These are phyloP conservation scores for Sporodiniella umbellata DNA, from an alignment of 371 early-diverging fungal species.

Conservation along the genomic window DNA sequence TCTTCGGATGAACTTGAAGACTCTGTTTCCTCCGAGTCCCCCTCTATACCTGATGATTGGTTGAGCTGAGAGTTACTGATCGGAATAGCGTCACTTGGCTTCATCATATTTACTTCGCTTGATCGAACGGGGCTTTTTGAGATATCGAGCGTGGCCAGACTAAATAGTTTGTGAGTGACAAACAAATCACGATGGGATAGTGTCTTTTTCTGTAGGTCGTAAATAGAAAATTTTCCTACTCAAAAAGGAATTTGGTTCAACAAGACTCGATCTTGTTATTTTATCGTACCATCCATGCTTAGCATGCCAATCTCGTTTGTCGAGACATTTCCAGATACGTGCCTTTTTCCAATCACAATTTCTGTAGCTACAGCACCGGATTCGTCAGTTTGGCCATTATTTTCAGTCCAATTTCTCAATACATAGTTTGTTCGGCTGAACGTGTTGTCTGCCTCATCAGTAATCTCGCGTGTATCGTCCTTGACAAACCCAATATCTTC, in stretches of 20 bases:
- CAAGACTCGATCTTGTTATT: too few species aligned
- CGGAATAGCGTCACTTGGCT: slow-evolving; percentile 1
- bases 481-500: not conserved
- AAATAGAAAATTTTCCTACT: slow-evolving; percentile 53
- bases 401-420: slow-evolving; percentile 37
- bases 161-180: slow-evolving; percentile 61
- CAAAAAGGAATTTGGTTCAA: not conserved
- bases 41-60: slow-evolving; percentile 10
- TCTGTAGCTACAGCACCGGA: slow-evolving; percentile 55
- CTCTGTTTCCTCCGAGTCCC: slow-evolving; percentile 7
- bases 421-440: slow-evolving; percentile 37
- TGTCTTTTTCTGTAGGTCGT: slow-evolving; percentile 45
- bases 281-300: slow-evolving; percentile 55
- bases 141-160: slow-evolving; percentile 55
- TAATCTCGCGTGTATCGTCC: not conserved
- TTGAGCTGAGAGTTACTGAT: slow-evolving; percentile 10
- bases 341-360: slow-evolving; percentile 50
- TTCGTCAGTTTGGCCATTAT: slow-evolving; percentile 26
- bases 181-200: slow-evolving; percentile 49
- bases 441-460: slow-evolving; percentile 12
- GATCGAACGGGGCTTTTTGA: not conserved
- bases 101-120: not conserved
- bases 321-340: slow-evolving; percentile 16
- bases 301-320: slow-evolving; percentile 53
- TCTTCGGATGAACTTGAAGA: too few species aligned